Evolutionary conservation across 2,329 filamentous ascomycete genomes (phyloP).

Genomic region (Penicillium sp.): DNA sequence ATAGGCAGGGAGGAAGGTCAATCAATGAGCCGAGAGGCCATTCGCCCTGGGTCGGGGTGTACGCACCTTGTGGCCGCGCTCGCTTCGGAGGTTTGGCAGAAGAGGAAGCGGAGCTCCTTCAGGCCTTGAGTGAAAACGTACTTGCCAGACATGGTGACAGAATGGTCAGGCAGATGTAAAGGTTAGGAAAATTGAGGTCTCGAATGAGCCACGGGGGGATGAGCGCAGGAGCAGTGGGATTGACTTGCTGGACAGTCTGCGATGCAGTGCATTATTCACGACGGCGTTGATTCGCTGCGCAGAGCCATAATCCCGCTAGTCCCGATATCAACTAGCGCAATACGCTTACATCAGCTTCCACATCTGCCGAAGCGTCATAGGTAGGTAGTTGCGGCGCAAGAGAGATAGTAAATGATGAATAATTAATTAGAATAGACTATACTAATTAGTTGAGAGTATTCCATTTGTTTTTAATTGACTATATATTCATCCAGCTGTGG

Average conservation of each 20-base stretch:
- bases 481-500: background rate
- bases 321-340: conserved; percentile 8
- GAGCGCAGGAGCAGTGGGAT: conserved; percentile 1
- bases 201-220: conserved; percentile 8
- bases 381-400: background rate
- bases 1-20: conserved; percentile 1
- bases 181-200: background rate
- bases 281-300: conserved; percentile 21
- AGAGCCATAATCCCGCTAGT: conserved; percentile 14
- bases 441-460: background rate
- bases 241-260: conserved; percentile 4
- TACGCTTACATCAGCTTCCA: conserved; percentile 29
- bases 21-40: background rate
- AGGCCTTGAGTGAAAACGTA: conserved; percentile 86
- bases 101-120: conserved; percentile 94
- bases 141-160: conserved; percentile 73
- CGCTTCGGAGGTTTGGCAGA: conserved; percentile 91
- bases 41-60: background rate
- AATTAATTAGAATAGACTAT: background rate
- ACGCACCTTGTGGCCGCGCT: conserved; percentile 83
- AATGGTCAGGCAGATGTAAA: conserved; percentile 4
- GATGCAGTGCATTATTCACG: conserved; percentile 20
- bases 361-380: conserved; percentile 5
- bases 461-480: background rate
- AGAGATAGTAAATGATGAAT: background rate